These are phyloP conservation scores for Veloboletus limbatus DNA, from an alignment of 1,284 basidiomycete genomes.

Conservation along the genomic window DNA sequence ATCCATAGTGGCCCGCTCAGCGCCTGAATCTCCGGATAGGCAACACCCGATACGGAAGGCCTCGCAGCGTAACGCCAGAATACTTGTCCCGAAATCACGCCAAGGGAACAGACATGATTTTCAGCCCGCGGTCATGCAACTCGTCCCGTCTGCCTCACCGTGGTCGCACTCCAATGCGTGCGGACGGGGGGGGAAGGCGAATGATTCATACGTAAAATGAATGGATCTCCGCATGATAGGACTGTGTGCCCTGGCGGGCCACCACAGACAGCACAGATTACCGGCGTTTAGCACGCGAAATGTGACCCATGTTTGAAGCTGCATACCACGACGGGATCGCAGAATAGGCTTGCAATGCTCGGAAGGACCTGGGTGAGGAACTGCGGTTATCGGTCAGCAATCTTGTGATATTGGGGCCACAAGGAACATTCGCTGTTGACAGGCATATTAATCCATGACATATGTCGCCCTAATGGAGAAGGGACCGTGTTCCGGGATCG, in stretches of 20 bases:
- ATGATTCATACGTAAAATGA: slow-evolving; percentile 5
- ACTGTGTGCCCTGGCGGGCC: too few relatives aligned
- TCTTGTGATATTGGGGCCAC: slow-evolving; percentile 1
- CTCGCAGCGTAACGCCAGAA: slow-evolving; percentile 8
- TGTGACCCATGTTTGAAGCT: neutral
- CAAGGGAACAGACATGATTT: neutral
- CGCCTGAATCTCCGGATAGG: slow-evolving; percentile 25
- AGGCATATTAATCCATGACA: slow-evolving; percentile 5
- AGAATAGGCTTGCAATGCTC: neutral
- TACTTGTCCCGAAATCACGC: slow-evolving; percentile 15
- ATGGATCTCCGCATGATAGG: neutral
- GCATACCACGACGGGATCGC: slow-evolving; percentile 16
- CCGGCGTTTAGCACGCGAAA: slow-evolving; percentile 1
- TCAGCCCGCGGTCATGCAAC: too few relatives aligned
- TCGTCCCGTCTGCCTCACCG: slow-evolving; percentile 15
- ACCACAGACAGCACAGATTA: neutral
- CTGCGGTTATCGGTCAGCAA: slow-evolving; percentile 8
- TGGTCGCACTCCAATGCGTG: slow-evolving; percentile 3
- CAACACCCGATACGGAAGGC: slow-evolving; percentile 6
- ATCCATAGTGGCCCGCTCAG: slow-evolving; percentile 3
- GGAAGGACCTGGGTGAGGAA: slow-evolving; percentile 12
- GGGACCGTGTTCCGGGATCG: slow-evolving; percentile 3
- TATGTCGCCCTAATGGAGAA: neutral
- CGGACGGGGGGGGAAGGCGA: too few relatives aligned
- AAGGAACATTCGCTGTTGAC: slow-evolving; percentile 10